A percentile compares a stretch with the other conserved stretches of the same genome.
Evolutionary conservation across 2,329 filamentous ascomycete species (phyloP).

Genomic region (Macrophomina phaseolina): DNA sequence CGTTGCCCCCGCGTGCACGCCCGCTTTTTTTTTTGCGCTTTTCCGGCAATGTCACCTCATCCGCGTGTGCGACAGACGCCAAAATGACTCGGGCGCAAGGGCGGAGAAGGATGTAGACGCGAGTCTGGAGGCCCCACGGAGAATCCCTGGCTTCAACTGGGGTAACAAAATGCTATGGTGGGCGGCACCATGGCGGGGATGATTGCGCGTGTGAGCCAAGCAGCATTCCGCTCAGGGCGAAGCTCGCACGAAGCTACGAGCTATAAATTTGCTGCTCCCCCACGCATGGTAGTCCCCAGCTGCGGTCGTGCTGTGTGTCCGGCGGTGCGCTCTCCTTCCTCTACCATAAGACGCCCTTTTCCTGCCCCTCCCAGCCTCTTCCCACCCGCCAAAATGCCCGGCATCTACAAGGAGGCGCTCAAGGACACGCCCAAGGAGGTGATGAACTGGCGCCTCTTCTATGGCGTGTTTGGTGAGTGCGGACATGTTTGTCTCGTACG

Average conservation of each 20-base stretch:
- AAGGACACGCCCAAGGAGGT: constrained; percentile 71
- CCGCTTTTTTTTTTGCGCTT: constrained; percentile 6
- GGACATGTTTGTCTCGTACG: background rate
- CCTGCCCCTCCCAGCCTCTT: background rate
- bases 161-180: background rate
- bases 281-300: background rate
- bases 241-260: constrained; percentile 3
- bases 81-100: constrained; percentile 19
- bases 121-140: constrained; percentile 15
- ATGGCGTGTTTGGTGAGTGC: constrained; percentile 64
- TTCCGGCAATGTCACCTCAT: constrained; percentile 11
- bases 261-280: constrained; percentile 7
- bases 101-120: background rate
- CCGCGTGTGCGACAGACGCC: background rate
- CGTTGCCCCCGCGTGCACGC: background rate
- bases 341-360: background rate
- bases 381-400: constrained; percentile 4
- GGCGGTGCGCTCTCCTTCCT: constrained; percentile 5
- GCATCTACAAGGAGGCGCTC: constrained; percentile 51
- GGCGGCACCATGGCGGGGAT: constrained; percentile 8
- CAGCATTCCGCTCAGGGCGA: constrained; percentile 5
- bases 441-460: constrained; percentile 81
- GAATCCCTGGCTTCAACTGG: constrained; percentile 2
- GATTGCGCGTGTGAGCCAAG: constrained; percentile 16
- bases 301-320: constrained; percentile 18